phyloP scores from a whole-genome alignment of 176 grass and related monocot species.

The Lolium perenne region DNA sequence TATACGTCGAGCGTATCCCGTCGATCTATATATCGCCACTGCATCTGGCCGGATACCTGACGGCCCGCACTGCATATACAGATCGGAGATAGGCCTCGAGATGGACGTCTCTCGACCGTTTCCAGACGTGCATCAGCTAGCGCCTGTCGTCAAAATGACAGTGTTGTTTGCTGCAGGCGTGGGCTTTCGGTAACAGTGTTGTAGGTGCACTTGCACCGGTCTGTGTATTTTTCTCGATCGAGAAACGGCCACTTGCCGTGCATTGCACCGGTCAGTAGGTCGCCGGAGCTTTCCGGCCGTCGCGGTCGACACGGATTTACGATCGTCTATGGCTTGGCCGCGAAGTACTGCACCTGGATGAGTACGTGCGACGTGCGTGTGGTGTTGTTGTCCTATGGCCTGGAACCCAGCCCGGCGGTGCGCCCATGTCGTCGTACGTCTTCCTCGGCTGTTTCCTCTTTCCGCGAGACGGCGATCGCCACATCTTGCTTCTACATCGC shows the following conservation, averaged over 20 bases:
- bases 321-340: not conserved
- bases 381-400: not conserved
- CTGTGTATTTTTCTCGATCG: not conserved
- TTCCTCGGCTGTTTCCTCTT: slow-evolving; percentile 16
- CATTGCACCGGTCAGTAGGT: not conserved
- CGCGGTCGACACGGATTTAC: not conserved
- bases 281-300: slow-evolving; percentile 6
- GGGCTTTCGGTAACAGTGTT: slow-evolving; percentile 33
- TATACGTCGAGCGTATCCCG: not conserved
- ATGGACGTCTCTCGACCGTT: not conserved
- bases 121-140: not conserved
- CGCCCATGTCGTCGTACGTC: not conserved
- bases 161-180: not conserved
- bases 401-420: slow-evolving; percentile 12
- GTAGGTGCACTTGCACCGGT: not conserved
- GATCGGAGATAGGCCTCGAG: not conserved
- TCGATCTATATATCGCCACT: not conserved
- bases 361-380: not conserved
- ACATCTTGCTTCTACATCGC: not conserved
- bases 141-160: not conserved
- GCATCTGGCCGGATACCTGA: not conserved
- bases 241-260: not conserved
- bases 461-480: slow-evolving; percentile 30
- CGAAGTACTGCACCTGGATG: not conserved
- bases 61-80: too few relatives aligned